Percentiles rank a stretch among this genome's conserved stretches.
These are phyloP conservation scores for Aspergillus versicolor DNA, from an alignment of 2,329 filamentous ascomycete species.

Conservation along the genomic window DNA sequence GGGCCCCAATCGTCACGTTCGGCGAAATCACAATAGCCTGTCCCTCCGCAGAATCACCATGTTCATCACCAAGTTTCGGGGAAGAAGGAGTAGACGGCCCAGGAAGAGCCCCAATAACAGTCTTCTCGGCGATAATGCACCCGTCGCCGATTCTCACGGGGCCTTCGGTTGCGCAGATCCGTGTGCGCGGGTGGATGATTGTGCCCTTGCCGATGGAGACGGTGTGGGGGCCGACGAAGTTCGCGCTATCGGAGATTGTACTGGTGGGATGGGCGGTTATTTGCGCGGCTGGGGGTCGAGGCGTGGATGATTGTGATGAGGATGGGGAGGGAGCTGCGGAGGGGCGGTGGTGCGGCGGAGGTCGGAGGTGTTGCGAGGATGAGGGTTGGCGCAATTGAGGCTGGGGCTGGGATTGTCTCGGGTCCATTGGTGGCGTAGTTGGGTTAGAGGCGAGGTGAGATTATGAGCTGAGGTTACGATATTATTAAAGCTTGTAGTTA, in stretches of 20 bases:
- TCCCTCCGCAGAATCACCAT: slow-evolving; percentile 4
- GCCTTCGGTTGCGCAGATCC: slow-evolving; percentile 74
- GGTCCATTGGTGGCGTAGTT: neutral
- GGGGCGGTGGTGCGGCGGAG: slow-evolving; percentile 26
- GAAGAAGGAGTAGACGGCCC: slow-evolving; percentile 38
- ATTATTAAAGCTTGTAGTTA: neutral
- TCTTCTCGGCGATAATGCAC: slow-evolving; percentile 75
- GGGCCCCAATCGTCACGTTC: slow-evolving; percentile 40
- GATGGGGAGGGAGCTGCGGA: neutral
- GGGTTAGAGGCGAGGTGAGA: neutral
- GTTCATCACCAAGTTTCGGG: neutral
- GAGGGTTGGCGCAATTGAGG: neutral
- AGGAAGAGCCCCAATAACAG: slow-evolving; percentile 51
- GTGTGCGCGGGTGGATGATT: slow-evolving; percentile 81
- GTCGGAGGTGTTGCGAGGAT: slow-evolving; percentile 20
- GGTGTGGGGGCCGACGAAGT: slow-evolving; percentile 65
- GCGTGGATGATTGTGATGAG: slow-evolving; percentile 22
- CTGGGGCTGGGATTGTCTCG: neutral
- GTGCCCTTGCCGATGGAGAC: slow-evolving; percentile 76
- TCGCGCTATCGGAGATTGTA: slow-evolving; percentile 40
- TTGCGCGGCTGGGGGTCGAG: slow-evolving; percentile 32
- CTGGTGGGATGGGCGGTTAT: slow-evolving; percentile 37
- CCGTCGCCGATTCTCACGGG: slow-evolving; percentile 78
- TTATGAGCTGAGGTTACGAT: neutral
- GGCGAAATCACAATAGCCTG: slow-evolving; percentile 34